phyloP scores from a whole-genome alignment of 176 grass and related monocot genomes.

The Musa beccarii region DNA sequence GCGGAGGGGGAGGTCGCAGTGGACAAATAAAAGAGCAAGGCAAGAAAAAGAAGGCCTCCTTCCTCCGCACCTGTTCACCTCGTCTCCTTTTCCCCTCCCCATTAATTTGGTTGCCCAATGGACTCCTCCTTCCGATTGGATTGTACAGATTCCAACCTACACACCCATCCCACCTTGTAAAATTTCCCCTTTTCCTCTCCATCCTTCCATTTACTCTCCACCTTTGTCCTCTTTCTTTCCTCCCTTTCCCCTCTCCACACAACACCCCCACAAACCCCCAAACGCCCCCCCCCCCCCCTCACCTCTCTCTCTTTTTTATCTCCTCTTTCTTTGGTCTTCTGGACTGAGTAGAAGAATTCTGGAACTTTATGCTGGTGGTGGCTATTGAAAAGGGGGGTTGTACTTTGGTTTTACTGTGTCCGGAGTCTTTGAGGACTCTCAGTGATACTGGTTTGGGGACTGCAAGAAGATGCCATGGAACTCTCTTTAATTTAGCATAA shows the following conservation, averaged over 20 bases:
- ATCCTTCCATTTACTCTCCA: not conserved
- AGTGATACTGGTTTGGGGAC: not conserved
- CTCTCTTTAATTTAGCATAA: not conserved
- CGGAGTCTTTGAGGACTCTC: not conserved
- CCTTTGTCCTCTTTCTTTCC: not conserved
- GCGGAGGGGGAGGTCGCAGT: not conserved
- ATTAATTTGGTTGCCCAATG: slow-evolving; percentile 23
- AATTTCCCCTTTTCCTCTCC: not conserved
- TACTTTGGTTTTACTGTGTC: not conserved
- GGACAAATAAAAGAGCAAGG: not conserved
- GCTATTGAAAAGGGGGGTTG: not conserved
- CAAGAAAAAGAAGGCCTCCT: not conserved
- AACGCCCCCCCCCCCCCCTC: not conserved
- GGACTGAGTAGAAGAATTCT: not conserved
- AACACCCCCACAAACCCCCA: too few relatives aligned
- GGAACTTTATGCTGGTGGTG: not conserved
- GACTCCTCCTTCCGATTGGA: slow-evolving; percentile 16
- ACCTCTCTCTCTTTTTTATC: not conserved
- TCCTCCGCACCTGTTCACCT: slow-evolving; percentile 1
- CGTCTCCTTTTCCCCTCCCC: slow-evolving; percentile 20
- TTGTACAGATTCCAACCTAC: slow-evolving; percentile 22
- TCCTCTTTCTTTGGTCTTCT: not conserved
- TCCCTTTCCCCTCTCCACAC: not conserved
- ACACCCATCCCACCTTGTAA: slow-evolving; percentile 3
- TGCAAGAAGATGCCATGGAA: not conserved